phyloP scores from a whole-genome alignment of 768 basidiomycete species.

The Lactarius akahatsu region DNA sequence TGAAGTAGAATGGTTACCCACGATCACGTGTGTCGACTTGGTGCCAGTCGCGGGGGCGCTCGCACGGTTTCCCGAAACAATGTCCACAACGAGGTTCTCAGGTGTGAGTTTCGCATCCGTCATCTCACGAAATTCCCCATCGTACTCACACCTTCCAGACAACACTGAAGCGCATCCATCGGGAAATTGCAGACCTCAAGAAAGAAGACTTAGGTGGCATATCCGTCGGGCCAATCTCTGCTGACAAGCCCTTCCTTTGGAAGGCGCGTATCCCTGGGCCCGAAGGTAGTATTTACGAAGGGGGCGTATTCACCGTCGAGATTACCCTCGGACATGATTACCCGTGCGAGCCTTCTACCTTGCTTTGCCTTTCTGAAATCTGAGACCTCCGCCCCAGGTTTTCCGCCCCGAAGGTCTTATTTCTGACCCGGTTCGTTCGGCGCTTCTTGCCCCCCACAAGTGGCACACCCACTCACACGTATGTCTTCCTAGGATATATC shows the following conservation, averaged over 20 bases:
- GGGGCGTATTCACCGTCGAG: constrained; percentile 69
- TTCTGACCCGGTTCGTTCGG: constrained; percentile 63
- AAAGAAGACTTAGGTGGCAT: constrained; percentile 82
- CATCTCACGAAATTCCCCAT: background rate
- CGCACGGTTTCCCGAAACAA: background rate
- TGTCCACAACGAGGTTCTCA: constrained; percentile 23
- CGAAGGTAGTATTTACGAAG: constrained; percentile 79
- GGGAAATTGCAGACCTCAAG: constrained; percentile 76
- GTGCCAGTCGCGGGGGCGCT: background rate
- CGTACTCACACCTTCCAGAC: constrained; percentile 39
- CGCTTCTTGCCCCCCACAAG: constrained; percentile 28
- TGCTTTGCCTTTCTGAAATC: background rate
- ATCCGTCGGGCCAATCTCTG: constrained; percentile 58
- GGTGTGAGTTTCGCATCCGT: constrained; percentile 16
- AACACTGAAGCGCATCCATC: constrained; percentile 79
- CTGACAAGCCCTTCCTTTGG: constrained; percentile 70
- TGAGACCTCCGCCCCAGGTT: constrained; percentile 47
- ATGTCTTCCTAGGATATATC: constrained; percentile 63
- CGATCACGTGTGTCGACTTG: constrained; percentile 18
- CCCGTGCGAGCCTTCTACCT: constrained; percentile 51
- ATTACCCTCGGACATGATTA: constrained; percentile 71
- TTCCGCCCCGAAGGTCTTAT: constrained; percentile 73
- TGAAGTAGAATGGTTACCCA: constrained; percentile 1
- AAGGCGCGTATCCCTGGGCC: constrained; percentile 78
- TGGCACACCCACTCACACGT: constrained; percentile 9